A percentile compares a stretch with the other conserved stretches of the same genome.
phyloP scores from a whole-genome alignment of 495 filamentous ascomycete genomes.

The Neurospora sp. region DNA sequence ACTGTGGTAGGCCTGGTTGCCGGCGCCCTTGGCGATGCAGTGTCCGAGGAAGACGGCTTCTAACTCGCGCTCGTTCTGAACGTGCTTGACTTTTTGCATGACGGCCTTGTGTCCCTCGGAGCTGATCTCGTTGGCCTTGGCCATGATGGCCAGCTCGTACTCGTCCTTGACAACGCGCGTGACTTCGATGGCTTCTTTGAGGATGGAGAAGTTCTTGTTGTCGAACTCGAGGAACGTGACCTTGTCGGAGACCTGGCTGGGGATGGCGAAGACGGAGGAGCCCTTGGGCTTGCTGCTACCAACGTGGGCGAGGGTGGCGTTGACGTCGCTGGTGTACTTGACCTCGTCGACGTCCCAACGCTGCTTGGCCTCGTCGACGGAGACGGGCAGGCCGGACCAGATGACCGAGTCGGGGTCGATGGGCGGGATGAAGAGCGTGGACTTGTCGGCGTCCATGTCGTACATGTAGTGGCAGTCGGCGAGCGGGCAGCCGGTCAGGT shows the following conservation, averaged over 20 bases:
- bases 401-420: constrained; percentile 85
- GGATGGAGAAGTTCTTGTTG: constrained; percentile 45
- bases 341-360: constrained; percentile 80
- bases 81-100: constrained; percentile 52
- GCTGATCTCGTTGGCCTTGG: constrained; percentile 74
- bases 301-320: constrained; percentile 45
- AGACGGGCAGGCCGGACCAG: constrained; percentile 85
- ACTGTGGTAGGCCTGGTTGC: constrained; percentile 72
- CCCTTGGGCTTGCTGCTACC: constrained; percentile 30
- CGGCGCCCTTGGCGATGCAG: constrained; percentile 65
- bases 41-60: constrained; percentile 64
- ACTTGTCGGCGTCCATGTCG: constrained; percentile 56
- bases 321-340: constrained; percentile 57
- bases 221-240: constrained; percentile 56
- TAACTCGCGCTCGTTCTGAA: constrained; percentile 71
- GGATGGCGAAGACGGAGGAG: constrained; percentile 56
- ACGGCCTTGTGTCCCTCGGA: constrained; percentile 64
- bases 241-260: constrained; percentile 54
- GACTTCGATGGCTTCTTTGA: constrained; percentile 71
- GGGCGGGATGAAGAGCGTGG: constrained; percentile 88
- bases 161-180: constrained; percentile 71
- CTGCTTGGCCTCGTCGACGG: constrained; percentile 57
- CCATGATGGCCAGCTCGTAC: constrained; percentile 75
- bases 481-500: constrained; percentile 77
- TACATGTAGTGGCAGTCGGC: constrained; percentile 78